Conservation (phyloP, 768 basidiomycete species). For the Pisolithus marmoratus region DNA sequence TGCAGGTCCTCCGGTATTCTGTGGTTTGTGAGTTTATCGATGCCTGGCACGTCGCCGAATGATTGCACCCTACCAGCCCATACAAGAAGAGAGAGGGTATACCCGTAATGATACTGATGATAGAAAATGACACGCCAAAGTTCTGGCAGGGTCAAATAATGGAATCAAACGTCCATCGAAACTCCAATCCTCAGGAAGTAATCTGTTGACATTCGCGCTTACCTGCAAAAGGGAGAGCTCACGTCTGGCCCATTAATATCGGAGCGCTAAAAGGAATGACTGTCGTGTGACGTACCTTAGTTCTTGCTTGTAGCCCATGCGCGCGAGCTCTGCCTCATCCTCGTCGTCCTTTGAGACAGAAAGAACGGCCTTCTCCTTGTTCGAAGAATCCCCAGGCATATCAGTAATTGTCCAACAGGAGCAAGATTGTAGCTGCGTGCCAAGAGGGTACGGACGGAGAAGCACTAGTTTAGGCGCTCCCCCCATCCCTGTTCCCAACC, state of each 20-base stretch:
- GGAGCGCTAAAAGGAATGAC: not conserved
- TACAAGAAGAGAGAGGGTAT: conserved; percentile 64
- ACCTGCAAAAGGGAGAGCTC: conserved; percentile 61
- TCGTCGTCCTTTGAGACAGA: conserved; percentile 14
- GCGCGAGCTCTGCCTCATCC: conserved; percentile 59
- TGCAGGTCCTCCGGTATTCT: conserved; percentile 72
- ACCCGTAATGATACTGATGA: conserved; percentile 72
- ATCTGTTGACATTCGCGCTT: conserved; percentile 9
- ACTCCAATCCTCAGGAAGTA: conserved; percentile 13
- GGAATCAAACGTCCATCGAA: too few species aligned
- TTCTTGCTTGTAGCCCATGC: conserved; percentile 72
- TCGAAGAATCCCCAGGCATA: not conserved
- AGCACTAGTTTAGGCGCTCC: too few species aligned
- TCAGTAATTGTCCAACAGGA: not conserved
- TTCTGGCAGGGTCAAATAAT: conserved; percentile 33
- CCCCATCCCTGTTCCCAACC: too few species aligned
- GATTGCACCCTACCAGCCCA: conserved; percentile 49
- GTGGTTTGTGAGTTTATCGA: not conserved
- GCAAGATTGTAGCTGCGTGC: too few species aligned
- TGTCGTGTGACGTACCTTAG: conserved; percentile 38
- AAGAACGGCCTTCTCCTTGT: not conserved
- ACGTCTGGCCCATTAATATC: conserved; percentile 34
- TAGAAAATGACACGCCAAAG: conserved; percentile 70
- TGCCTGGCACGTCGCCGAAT: not conserved
- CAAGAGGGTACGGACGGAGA: too few species aligned